Evolutionary conservation across 768 basidiomycete genomes (phyloP), one percentile per base, ranked within the genome.

Genomic region (Tylopilus sp.): DNA sequence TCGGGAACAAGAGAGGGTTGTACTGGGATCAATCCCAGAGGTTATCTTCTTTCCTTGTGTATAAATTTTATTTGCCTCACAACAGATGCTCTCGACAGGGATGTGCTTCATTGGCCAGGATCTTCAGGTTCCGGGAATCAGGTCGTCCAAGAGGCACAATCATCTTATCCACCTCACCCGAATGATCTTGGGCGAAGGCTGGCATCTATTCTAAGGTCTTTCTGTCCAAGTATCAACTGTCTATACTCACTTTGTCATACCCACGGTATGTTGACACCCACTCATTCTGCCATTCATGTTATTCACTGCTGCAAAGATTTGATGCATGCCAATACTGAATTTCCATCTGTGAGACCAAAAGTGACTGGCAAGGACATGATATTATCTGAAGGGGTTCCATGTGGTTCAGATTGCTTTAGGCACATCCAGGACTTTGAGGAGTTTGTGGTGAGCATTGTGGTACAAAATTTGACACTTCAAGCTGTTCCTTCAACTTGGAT

Each of bases 191-290:
- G 61, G 25, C 50, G 56, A 3, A 65, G 72, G 37, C 42, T 81
- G 26, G 57, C 63, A 14, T 66, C 67, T 6, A 67, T 67, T 21
- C 54, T 73, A 13, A 58, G 33, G 11, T 21, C 61, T 5, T 82
- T 81, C 46, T 83, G 81, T 55, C 73, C 75, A 6, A 78, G 72
- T 40, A 57, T 77, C 6, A 74, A 72, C 31, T 83, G 82, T 38
- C 44, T 80, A 6, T 59, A 68, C 16, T 62, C 73, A 0, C 57
- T 53, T 21, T 83, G 82, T 55, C 49, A 61, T 12, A 63, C 72
- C 0, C 81, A 82, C 52, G 52, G 69, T 74, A 60, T 30, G 64
- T 38, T 28, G 24, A 1, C 10, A 17, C 0, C 21, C n/a, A n/a
- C 30, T 43, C 0, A 21, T 49, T 21, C 9, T 33, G 9, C n/a